Evolutionary conservation across 2,329 filamentous ascomycete genomes (phyloP), one percentile per base, ranked within the genome.

Genomic region (Diaporthe nobilis): DNA sequence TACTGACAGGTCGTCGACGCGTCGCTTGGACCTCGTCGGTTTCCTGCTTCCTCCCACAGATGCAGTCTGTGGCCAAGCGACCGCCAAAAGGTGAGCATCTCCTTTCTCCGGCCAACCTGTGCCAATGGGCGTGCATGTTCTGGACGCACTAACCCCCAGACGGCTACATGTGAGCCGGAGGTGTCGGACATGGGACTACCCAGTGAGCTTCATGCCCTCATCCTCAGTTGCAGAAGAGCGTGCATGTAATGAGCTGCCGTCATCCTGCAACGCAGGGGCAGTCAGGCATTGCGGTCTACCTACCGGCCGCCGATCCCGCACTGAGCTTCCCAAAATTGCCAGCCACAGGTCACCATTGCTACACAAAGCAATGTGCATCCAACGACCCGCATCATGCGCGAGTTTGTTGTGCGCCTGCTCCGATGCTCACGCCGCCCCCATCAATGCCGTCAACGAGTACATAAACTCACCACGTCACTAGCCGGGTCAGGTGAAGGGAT

Each of bases 161-260:
- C 44, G 71, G 57, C 31, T 63, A 44, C 22, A 73, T 73, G 58
- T 51, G 71, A 55, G 58, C 22, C 71, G 71, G 51, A 57, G n/a
- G 17, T 58, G 55, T 42, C 31, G 42, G 60, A 22, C 22, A 42
- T 63, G 44, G 17, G 12, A 25, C 25, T 63, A 20, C 31, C 71
- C 71, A 73, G 71, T 73, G 71, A 73, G 71, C 44, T 53, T 73
- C 71, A 53, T 65, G 71, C 71, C 71, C 58, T 63, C 58, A 34
- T 17, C 47, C 34, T 65, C 22, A 44, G 39, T 55, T 65, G 58
- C 71, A 73, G 71, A 8, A 55, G 60, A 68, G 51, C 47, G 42
- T 49, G 61, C 49, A 70, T 53, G 22, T 17, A 44, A 39, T 55
- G 22, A 31, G 51, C 72, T 74, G 61, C 57, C 53, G 72, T 74